A percentile compares a stretch with the other conserved stretches of the same genome.
phyloP scores from a whole-genome alignment of 169 alveolate genomes.

The Plasmodium blacklocki region DNA sequence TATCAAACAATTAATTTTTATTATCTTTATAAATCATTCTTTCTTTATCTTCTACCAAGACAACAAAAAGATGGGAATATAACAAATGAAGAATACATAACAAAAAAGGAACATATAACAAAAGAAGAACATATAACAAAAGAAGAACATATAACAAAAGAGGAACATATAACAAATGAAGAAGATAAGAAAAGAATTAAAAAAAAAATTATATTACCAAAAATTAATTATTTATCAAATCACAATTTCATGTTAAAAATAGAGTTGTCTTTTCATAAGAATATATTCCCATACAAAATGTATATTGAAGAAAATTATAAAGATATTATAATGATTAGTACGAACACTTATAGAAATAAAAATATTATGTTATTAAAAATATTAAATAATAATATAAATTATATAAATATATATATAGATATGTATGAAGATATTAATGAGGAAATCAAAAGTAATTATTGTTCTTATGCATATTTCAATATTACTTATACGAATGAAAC shows the following conservation, averaged over 20 bases:
- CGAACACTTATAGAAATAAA: constrained; percentile 48
- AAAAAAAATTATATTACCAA: constrained; percentile 38
- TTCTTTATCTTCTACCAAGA: constrained; percentile 20
- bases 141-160: too few relatives aligned
- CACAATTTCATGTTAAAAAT: constrained; percentile 21
- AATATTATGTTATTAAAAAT: constrained; percentile 12
- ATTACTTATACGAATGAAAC: constrained; percentile 26
- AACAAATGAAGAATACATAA: too few relatives aligned
- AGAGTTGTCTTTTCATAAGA: constrained; percentile 26
- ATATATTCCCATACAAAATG: constrained; percentile 41
- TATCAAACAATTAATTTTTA: constrained; percentile 2
- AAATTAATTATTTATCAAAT: neutral
- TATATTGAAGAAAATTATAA: neutral
- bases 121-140: too few relatives aligned
- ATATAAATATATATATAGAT: constrained; percentile 20
- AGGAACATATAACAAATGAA: too few relatives aligned
- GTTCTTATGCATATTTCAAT: constrained; percentile 43
- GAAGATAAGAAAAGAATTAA: neutral
- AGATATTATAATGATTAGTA: neutral
- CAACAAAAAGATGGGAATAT: neutral
- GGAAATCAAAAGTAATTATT: constrained; percentile 10
- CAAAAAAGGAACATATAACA: too few relatives aligned
- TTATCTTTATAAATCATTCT: constrained; percentile 20
- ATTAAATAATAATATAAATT: constrained; percentile 10
- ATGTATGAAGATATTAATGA: constrained; percentile 44